These are phyloP conservation scores for Linnemannia exigua DNA, from an alignment of 192 early-diverging fungal genomes.

Conservation along the genomic window DNA sequence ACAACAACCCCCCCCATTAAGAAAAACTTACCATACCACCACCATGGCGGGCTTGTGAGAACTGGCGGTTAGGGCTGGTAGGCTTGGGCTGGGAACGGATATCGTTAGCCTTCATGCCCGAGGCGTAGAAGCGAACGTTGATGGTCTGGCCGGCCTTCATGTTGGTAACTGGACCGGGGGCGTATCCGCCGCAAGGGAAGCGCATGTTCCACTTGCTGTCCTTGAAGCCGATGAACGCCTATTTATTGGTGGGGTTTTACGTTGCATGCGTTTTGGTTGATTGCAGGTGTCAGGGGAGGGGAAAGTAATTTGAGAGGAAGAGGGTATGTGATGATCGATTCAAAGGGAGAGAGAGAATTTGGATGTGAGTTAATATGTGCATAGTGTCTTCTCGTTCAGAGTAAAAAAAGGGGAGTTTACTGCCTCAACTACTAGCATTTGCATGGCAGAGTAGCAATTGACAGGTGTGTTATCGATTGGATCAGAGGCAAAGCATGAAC, in stretches of 20 bases:
- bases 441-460: not conserved
- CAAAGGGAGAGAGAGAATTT: not conserved
- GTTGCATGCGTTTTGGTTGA: not conserved
- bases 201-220: slow-evolving; percentile 29
- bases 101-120: slow-evolving; percentile 24
- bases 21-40: slow-evolving; percentile 63
- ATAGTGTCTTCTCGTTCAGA: not conserved
- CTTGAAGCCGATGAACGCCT: slow-evolving; percentile 52
- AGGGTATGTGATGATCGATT: not conserved
- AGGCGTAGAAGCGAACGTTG: slow-evolving; percentile 62
- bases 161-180: slow-evolving; percentile 55
- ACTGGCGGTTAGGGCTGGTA: slow-evolving; percentile 19
- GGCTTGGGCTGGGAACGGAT: slow-evolving; percentile 39
- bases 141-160: slow-evolving; percentile 66
- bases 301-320: not conserved
- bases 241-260: too few species aligned
- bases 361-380: not conserved
- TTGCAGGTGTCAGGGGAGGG: not conserved
- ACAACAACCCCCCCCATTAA: not conserved
- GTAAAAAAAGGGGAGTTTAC: too few species aligned
- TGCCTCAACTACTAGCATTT: too few species aligned
- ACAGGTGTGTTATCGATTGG: not conserved
- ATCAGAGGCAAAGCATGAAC: not conserved
- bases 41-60: slow-evolving; percentile 68
- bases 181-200: slow-evolving; percentile 59